Evolutionary conservation across 2,329 filamentous ascomycete species (phyloP).

Genomic region (Ascomycota sp.): DNA sequence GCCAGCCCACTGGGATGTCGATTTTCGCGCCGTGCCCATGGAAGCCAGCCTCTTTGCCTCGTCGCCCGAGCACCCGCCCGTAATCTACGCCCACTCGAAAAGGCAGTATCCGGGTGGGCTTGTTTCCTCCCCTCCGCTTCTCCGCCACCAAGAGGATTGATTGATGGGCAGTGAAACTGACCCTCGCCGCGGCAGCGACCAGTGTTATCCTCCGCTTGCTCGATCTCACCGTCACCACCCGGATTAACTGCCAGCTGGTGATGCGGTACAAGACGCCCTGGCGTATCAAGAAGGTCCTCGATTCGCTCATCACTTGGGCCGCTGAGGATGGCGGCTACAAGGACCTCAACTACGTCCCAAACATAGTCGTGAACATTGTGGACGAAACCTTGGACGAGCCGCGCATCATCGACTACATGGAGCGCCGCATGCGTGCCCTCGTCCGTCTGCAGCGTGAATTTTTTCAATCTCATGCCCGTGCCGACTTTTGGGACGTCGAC

Average conservation of each 20-base stretch:
- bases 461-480: conserved; percentile 9
- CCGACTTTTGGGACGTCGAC: conserved; percentile 12
- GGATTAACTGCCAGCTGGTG: conserved; percentile 15
- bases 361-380: conserved; percentile 17
- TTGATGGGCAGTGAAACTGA: neutral
- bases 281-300: conserved; percentile 14
- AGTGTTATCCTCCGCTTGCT: conserved; percentile 17
- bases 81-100: conserved; percentile 16
- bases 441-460: conserved; percentile 16
- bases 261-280: conserved; percentile 10
- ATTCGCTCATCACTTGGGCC: conserved; percentile 18
- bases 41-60: conserved; percentile 14
- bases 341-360: conserved; percentile 15
- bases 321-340: conserved; percentile 18
- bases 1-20: conserved; percentile 18
- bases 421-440: conserved; percentile 14
- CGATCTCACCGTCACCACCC: conserved; percentile 16
- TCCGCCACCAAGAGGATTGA: neutral
- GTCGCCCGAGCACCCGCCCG: conserved; percentile 10
- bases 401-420: conserved; percentile 15
- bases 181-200: conserved; percentile 14
- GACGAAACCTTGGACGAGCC: conserved; percentile 9
- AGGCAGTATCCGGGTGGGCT: conserved; percentile 16
- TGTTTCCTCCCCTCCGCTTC: conserved; percentile 3
- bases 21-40: conserved; percentile 19